These are phyloP conservation scores for Papilionanthe hybrid DNA, from an alignment of 116 monocot species.

Conservation along the genomic window DNA sequence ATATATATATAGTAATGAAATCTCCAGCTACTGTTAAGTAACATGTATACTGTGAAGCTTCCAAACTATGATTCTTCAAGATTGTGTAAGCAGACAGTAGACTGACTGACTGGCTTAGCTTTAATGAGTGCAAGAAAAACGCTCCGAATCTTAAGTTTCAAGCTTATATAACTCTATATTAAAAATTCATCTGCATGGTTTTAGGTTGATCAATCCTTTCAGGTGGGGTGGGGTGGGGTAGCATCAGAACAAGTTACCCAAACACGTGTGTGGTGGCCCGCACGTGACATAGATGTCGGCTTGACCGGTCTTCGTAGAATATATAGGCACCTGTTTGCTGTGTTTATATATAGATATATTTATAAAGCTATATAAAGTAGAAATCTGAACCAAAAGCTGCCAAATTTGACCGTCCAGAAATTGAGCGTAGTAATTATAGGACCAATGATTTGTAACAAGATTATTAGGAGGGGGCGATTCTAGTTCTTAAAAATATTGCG, in stretches of 20 bases:
- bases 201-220: background rate
- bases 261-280: constrained; percentile 10
- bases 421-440: background rate
- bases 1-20: no score
- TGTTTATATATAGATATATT: background rate
- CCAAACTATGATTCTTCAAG: no score
- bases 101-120: background rate
- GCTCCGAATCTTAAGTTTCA: background rate
- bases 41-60: no score
- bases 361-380: background rate
- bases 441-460: background rate
- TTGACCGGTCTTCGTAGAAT: constrained; percentile 2
- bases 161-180: background rate
- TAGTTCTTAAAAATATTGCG: background rate
- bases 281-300: constrained; percentile 8
- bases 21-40: no score
- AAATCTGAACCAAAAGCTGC: background rate
- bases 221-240: background rate
- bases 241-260: background rate
- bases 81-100: no score
- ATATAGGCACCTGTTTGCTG: constrained; percentile 2
- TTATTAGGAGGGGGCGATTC: background rate
- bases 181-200: background rate
- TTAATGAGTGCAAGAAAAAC: background rate
- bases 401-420: constrained; percentile 4